phyloP scores from a whole-genome alignment of 2,329 filamentous ascomycete species.

The Hansfordia pulvinata region DNA sequence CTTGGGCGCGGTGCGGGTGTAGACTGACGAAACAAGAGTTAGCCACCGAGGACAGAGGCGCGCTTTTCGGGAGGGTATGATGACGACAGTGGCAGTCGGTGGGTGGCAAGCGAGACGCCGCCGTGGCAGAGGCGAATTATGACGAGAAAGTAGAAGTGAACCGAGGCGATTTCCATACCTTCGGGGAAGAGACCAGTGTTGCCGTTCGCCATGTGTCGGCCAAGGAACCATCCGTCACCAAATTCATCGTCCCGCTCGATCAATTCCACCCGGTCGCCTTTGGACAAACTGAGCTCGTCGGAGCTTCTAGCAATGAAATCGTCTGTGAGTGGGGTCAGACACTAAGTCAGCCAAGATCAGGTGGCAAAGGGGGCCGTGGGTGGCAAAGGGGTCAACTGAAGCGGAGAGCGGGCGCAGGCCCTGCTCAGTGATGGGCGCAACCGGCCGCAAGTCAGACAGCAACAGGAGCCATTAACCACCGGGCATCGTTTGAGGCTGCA shows the following conservation, averaged over 20 bases:
- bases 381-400: no score
- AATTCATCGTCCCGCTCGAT: slow-evolving; percentile 82
- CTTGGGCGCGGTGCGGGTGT: slow-evolving; percentile 45
- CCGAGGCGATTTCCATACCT: slow-evolving; percentile 33
- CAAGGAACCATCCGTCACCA: slow-evolving; percentile 76
- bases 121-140: no score
- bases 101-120: no score
- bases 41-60: not conserved
- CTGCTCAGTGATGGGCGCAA: no score
- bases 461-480: no score
- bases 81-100: no score
- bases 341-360: slow-evolving; percentile 5
- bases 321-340: slow-evolving; percentile 41
- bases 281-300: slow-evolving; percentile 80
- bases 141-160: slow-evolving; percentile 1
- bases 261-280: slow-evolving; percentile 73
- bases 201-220: slow-evolving; percentile 57
- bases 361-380: no score
- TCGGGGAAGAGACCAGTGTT: slow-evolving; percentile 73
- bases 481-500: slow-evolving; percentile 1
- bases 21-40: slow-evolving; percentile 30
- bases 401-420: no score
- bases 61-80: no score
- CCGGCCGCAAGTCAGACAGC: no score
- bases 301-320: slow-evolving; percentile 85